Percentiles rank a stretch among this genome's conserved stretches.
These are phyloP conservation scores for Platanthera zijinensis DNA, from an alignment of 106 monocot species.

Conservation along the genomic window DNA sequence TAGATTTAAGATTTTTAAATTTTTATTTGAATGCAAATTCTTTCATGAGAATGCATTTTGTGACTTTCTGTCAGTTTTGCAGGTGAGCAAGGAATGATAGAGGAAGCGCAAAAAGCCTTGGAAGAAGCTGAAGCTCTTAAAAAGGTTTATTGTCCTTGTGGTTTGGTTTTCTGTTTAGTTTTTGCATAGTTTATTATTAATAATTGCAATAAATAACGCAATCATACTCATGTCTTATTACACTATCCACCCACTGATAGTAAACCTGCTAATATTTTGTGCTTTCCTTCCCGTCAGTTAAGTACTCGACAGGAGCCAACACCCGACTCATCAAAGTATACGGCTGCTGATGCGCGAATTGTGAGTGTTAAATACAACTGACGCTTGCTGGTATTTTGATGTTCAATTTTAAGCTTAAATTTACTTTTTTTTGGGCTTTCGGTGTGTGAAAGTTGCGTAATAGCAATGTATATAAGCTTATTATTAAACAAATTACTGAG, in stretches of 20 bases:
- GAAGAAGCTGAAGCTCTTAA: conserved; percentile 82
- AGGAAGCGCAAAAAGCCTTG: conserved; percentile 70
- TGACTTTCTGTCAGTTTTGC: conserved; percentile 7
- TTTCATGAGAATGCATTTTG: not conserved
- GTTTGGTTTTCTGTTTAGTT: not conserved
- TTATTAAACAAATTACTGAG: no score
- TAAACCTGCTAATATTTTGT: not conserved
- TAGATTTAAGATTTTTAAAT: no score
- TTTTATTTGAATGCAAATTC: not conserved
- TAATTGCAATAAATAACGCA: not conserved
- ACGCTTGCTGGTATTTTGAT: not conserved
- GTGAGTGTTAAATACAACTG: not conserved
- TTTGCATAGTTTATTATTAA: not conserved
- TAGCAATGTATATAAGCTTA: no score
- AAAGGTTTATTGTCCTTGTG: conserved; percentile 21
- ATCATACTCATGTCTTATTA: not conserved
- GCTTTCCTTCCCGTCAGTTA: conserved; percentile 25
- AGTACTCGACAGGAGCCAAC: conserved; percentile 46
- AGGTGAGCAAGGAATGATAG: conserved; percentile 89
- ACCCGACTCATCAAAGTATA: conserved; percentile 54
- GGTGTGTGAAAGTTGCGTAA: not conserved
- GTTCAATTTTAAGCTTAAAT: not conserved
- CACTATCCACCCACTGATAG: not conserved
- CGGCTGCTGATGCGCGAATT: conserved; percentile 75
- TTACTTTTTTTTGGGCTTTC: not conserved